Conservation (phyloP, 495 filamentous ascomycete species). For the Thermothielavioides terrestris region DNA sequence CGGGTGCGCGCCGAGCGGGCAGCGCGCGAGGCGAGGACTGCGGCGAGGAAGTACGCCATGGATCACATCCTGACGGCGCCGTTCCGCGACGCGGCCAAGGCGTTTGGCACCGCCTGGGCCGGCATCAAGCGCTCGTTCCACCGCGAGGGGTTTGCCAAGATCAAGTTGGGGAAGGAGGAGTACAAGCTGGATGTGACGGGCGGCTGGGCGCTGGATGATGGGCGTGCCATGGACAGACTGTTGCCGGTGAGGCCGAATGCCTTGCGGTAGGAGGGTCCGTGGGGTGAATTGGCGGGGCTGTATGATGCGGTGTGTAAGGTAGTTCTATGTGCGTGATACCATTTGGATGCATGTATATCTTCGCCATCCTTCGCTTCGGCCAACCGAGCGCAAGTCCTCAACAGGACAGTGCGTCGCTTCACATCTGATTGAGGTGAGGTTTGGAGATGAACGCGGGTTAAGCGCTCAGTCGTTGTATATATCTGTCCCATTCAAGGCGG, state of each 20-base stretch:
- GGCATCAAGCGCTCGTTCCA: conserved; percentile 33
- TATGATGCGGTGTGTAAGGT: background rate
- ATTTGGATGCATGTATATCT: too few relatives aligned
- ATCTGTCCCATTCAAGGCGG: too few relatives aligned
- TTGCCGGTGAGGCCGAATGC: conserved; percentile 31
- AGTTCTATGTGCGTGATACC: background rate
- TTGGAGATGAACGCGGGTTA: too few relatives aligned
- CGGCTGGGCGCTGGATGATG: conserved; percentile 44
- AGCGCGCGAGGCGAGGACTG: conserved; percentile 22
- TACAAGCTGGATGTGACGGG: conserved; percentile 45
- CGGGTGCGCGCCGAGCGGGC: conserved; percentile 17
- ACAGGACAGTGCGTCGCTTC: too few relatives aligned
- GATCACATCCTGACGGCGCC: conserved; percentile 41
- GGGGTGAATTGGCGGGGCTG: too few relatives aligned
- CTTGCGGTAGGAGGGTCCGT: too few relatives aligned
- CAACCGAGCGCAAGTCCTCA: too few relatives aligned
- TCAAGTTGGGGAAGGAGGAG: conserved; percentile 25
- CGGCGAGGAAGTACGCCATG: conserved; percentile 35
- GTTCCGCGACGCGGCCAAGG: conserved; percentile 36
- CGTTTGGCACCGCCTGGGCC: conserved; percentile 20
- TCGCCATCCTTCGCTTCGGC: too few relatives aligned
- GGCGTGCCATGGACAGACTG: conserved; percentile 43
- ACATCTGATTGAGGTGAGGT: too few relatives aligned
- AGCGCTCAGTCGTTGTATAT: too few relatives aligned
- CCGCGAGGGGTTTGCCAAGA: conserved; percentile 40